Percentiles rank a stretch among this genome's conserved stretches.
These are phyloP conservation scores for Pythium dissotocum DNA, from an alignment of 352 stramenopile genomes.

Conservation along the genomic window DNA sequence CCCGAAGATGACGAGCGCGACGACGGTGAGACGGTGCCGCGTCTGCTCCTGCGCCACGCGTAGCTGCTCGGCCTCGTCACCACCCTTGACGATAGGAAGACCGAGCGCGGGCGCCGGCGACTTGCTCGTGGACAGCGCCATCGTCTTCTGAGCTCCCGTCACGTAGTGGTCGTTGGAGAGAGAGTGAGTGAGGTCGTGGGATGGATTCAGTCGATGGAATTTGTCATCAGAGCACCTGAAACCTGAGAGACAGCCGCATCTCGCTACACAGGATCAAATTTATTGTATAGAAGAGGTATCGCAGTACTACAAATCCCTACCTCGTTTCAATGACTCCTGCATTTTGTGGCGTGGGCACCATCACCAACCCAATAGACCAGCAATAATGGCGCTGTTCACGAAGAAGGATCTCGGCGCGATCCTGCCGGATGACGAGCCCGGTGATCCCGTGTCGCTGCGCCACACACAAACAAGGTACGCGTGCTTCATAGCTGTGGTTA, in stretches of 20 bases:
- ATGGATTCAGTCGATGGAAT: constrained; percentile 6
- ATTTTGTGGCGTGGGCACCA: not conserved
- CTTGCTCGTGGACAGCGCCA: not conserved
- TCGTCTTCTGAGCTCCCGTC: not conserved
- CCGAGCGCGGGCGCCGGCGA: not conserved
- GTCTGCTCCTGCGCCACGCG: constrained; percentile 20
- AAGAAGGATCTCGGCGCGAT: constrained; percentile 86
- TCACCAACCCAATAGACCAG: not conserved
- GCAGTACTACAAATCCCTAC: not conserved
- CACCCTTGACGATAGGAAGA: constrained; percentile 6
- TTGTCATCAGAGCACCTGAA: not conserved
- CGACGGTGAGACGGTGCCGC: constrained; percentile 4
- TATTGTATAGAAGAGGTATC: constrained; percentile 10
- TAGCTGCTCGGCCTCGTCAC: constrained; percentile 15
- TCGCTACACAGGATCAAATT: not conserved
- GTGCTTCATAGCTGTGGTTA: not conserved
- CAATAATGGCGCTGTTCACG: constrained; percentile 77
- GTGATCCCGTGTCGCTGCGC: constrained; percentile 76
- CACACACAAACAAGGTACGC: constrained; percentile 68
- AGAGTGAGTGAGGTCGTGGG: not conserved
- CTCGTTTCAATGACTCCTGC: not conserved
- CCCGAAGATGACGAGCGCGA: constrained; percentile 22
- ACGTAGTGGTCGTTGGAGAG: not conserved
- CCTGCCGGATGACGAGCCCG: constrained; percentile 78
- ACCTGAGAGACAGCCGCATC: not conserved